Conservation (phyloP, 208 protist genomes). For the Wallacemonas collosoma region DNA sequence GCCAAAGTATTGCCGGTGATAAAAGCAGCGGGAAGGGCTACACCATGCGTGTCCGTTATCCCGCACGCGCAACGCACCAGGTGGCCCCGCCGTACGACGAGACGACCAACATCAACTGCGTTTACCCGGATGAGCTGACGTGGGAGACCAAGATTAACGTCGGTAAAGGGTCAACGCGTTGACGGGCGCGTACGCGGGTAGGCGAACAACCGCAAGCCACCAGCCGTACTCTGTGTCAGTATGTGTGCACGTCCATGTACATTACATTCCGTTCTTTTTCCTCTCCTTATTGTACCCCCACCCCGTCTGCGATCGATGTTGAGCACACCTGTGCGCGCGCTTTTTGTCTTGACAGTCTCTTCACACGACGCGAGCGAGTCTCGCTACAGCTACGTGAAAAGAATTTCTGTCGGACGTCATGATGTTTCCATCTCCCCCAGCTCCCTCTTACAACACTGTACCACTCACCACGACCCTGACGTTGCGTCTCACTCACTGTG, state of each 20-base stretch:
- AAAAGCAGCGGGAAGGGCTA: constrained; percentile 47
- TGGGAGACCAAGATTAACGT: constrained; percentile 46
- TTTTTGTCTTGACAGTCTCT: no score
- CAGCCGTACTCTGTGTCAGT: neutral
- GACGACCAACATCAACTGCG: constrained; percentile 82
- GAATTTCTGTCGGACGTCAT: no score
- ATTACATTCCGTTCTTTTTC: no score
- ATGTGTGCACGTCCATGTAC: neutral
- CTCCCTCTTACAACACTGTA: neutral
- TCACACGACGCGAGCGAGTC: no score
- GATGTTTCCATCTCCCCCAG: neutral
- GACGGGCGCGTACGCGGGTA: neutral
- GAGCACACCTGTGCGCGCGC: no score
- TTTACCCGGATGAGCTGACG: constrained; percentile 71
- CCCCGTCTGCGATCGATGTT: no score
- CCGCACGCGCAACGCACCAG: constrained; percentile 77
- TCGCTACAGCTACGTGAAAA: no score
- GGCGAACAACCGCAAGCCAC: no score
- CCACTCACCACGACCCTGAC: neutral
- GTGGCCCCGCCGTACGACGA: constrained; percentile 56
- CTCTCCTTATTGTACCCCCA: no score
- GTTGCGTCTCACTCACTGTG: constrained; percentile 12
- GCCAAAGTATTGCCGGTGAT: constrained; percentile 54
- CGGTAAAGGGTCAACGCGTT: neutral
- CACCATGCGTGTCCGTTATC: constrained; percentile 78